Base-by-base conservation (phyloP, 257 asterid species). In the Hygrophila difformis region DNA sequence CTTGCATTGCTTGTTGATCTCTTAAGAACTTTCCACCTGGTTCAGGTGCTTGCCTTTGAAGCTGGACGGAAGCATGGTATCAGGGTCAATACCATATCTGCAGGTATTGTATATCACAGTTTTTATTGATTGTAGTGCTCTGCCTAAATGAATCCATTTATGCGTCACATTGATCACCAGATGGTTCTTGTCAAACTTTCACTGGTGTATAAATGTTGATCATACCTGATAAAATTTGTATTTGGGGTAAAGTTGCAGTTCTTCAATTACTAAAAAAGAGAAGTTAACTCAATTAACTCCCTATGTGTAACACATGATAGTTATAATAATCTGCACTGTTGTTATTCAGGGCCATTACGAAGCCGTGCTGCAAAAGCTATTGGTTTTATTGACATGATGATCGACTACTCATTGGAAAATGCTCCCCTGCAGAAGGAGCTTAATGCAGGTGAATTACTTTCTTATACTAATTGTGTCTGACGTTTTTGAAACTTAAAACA, bases 321-420 rank as follows among this genome's bases (percentile, higher is more conserved):
- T n/a, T n/a, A n/a, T n/a, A n/a, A n/a, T n/a, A n/a, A n/a, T n/a
- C n/a, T n/a, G n/a, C n/a, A n/a, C n/a, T n/a, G 37, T 6, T 33
- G 12, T 33, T 5, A 5, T 67, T 17, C 79, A 89, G 98, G 98
- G 43, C 98, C 96, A 14, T 50, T 89, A 42, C 70, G 98, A 70
- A 89, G 98, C 61, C 96, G 98, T 34, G 96, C 98, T 44, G 96
- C 98, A n/a, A 91, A 91, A 74, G 98, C 96, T 55, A 91, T 91
- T 26, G 98, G 96, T 20, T 91, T 91, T 60, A 86, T 91, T 37
- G 98, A 91, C 67, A 86, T 82, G 96, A 86, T 91, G 96, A 91
- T 91, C 20, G 81, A 91, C 70, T 91, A 91, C 56, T 85, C 98
- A 1, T 36, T 62, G 56, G 93, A 85, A 74, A 91, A 91, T 49